Percentiles rank a stretch among this genome's conserved stretches.
These are phyloP conservation scores for Quercus parvula DNA, from an alignment of 306 rosid species.

Conservation along the genomic window DNA sequence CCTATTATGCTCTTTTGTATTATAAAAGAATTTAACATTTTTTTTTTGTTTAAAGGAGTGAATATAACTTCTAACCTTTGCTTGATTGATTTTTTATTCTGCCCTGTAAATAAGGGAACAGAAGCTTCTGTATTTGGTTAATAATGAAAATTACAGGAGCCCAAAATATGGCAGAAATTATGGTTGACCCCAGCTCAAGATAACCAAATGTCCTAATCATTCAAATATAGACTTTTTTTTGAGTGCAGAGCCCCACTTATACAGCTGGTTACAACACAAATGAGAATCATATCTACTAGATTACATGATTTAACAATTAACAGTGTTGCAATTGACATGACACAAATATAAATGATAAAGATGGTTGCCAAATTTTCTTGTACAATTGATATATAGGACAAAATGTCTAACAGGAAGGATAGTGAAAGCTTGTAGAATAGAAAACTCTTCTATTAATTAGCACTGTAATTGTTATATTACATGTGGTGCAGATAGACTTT, in stretches of 20 bases:
- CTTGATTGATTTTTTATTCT: slow-evolving; percentile 17
- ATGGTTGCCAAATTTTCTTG: slow-evolving; percentile 32
- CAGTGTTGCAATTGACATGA: slow-evolving; percentile 52
- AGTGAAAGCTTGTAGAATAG: slow-evolving; percentile 25
- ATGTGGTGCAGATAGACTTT: slow-evolving; percentile 47
- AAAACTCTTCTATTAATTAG: slow-evolving; percentile 48
- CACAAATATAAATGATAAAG: slow-evolving; percentile 36
- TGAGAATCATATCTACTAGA: slow-evolving; percentile 67
- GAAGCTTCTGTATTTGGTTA: slow-evolving; percentile 52
- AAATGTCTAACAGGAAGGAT: slow-evolving; percentile 17
- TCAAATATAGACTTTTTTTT: slow-evolving; percentile 50
- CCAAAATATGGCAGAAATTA: slow-evolving; percentile 45
- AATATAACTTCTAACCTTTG: slow-evolving; percentile 47
- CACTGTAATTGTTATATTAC: slow-evolving; percentile 49
- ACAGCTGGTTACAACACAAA: slow-evolving; percentile 94
- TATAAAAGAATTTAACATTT: neutral
- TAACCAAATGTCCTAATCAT: slow-evolving; percentile 53
- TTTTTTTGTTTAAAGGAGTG: slow-evolving; percentile 17
- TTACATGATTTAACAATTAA: slow-evolving; percentile 49
- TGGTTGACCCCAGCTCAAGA: slow-evolving; percentile 51
- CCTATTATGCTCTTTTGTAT: slow-evolving; percentile 36
- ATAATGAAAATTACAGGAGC: slow-evolving; percentile 37
- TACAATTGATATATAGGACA: slow-evolving; percentile 38
- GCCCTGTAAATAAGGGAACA: slow-evolving; percentile 40
- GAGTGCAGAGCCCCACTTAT: slow-evolving; percentile 49